Evolutionary conservation across 208 protist species (phyloP), one percentile per base, ranked within the genome.

Genomic region (Acanthamoeba castellanii): DNA sequence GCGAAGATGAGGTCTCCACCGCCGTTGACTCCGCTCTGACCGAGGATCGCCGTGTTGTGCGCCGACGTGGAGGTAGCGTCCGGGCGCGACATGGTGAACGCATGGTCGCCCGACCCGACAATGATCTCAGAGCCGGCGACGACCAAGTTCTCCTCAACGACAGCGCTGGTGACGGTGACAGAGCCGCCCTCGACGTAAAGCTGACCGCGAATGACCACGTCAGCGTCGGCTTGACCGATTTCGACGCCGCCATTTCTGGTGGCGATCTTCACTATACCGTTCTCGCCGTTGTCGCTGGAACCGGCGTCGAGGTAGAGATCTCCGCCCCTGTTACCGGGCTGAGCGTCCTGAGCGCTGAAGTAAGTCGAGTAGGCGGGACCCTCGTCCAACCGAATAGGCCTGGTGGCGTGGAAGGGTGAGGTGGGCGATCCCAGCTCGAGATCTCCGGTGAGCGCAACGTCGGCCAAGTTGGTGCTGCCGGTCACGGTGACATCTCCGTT

Each of bases 221-320:
- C 34, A 3, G 32, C 22, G 32, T 68, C 59, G 55, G 59, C 34
- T 1, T 18, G 22, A 55, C 85, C 85, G 27, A 92, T 74, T n/a
- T 92, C 85, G 14, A 92, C 85, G 16, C 4, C 64, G 32, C 85
- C 85, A 8, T 11, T 13, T 11, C 57, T 16, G 61, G 55, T 92
- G 34, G 57, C 59, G 27, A 92, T 52, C 59, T 76, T 74, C 22
- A 92, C 85, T 0, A 55, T 2, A 74, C 85, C 85, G 59, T 92
- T 47, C 4, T 68, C 32, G 64, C 37, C 85, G 30, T 30, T 55
- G 61, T 74, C 59, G 11, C 85, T 55, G 11, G 59, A n/a, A 57
- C 85, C 85, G 45, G 85, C 85, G 34, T 76, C 55, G 34, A 92
- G 55, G 85, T 55, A 55, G 85, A 92, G 59, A 22, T 92, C 85